Percentiles rank a stretch among this genome's conserved stretches.
Evolutionary conservation across 352 stramenopile genomes (phyloP).

Genomic region (Globisporangium abappressorium): DNA sequence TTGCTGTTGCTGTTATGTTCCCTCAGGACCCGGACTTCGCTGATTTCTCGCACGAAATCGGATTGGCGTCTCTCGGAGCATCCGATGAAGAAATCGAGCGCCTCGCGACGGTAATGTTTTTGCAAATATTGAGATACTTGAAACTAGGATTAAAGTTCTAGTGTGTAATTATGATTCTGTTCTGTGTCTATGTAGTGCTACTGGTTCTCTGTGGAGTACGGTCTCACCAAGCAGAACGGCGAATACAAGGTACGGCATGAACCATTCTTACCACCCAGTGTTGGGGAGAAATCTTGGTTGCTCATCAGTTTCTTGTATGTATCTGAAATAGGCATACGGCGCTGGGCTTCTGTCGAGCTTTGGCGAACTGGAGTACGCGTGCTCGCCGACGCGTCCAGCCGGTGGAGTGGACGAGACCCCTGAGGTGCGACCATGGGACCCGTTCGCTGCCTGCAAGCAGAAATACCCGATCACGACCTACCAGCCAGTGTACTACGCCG

Average conservation of each 20-base stretch:
- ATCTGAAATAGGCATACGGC: conserved; percentile 85
- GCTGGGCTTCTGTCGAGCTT: conserved; percentile 96
- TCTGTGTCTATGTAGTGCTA: conserved; percentile 75
- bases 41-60: conserved; percentile 97
- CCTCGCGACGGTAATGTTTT: conserved; percentile 77
- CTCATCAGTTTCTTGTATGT: neutral
- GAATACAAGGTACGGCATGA: conserved; percentile 80
- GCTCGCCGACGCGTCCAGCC: conserved; percentile 54
- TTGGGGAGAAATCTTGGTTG: neutral
- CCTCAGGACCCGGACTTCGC: conserved; percentile 94
- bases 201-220: conserved; percentile 99
- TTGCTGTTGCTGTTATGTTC: neutral
- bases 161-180: too few relatives aligned
- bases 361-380: conserved; percentile 97
- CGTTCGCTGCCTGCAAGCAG: conserved; percentile 89
- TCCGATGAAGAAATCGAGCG: conserved; percentile 94
- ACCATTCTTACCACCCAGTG: neutral
- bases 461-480: conserved; percentile 98
- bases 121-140: neutral
- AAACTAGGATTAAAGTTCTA: neutral
- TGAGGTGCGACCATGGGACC: conserved; percentile 93
- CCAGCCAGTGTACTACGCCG: conserved; percentile 96
- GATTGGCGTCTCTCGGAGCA: conserved; percentile 93
- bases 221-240: conserved; percentile 91
- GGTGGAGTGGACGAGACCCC: conserved; percentile 64